These are phyloP conservation scores for Eucalyptus polyanthemos DNA, from an alignment of 345 rosid genomes.

Conservation along the genomic window DNA sequence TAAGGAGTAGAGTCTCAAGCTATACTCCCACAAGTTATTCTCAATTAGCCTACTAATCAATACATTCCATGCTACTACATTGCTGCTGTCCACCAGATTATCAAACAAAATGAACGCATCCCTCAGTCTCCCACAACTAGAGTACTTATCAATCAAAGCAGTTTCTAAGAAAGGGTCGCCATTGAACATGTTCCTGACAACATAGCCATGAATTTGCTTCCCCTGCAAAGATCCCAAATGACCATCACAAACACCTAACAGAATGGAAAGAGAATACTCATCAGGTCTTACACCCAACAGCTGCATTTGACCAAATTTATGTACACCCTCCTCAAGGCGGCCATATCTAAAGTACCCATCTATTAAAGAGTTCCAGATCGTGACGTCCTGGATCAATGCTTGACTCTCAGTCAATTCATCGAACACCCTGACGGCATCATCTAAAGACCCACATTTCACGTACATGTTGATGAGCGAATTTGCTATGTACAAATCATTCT, in stretches of 20 bases:
- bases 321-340: slow-evolving; percentile 20
- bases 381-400: slow-evolving; percentile 21
- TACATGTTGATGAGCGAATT: slow-evolving; percentile 60
- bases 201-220: slow-evolving; percentile 55
- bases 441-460: slow-evolving; percentile 48
- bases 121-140: slow-evolving; percentile 16
- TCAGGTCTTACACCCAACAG: slow-evolving; percentile 45
- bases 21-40: slow-evolving; percentile 34
- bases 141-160: slow-evolving; percentile 50
- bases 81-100: slow-evolving; percentile 30
- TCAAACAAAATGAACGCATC: slow-evolving; percentile 40
- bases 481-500: slow-evolving; percentile 33
- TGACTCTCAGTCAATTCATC: slow-evolving; percentile 28
- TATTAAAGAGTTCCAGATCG: slow-evolving; percentile 63
- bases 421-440: slow-evolving; percentile 53
- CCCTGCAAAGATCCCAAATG: slow-evolving; percentile 20
- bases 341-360: slow-evolving; percentile 50
- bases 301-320: slow-evolving; percentile 44
- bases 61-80: slow-evolving; percentile 73
- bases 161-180: slow-evolving; percentile 49
- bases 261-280: slow-evolving; percentile 46
- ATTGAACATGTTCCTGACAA: slow-evolving; percentile 20
- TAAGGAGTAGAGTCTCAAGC: slow-evolving; percentile 43
- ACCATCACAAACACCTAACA: slow-evolving; percentile 31
- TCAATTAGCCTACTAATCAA: slow-evolving; percentile 53